Evolutionary conservation across 2,329 filamentous ascomycete species (phyloP).

Genomic region (Simplicillium sp.): DNA sequence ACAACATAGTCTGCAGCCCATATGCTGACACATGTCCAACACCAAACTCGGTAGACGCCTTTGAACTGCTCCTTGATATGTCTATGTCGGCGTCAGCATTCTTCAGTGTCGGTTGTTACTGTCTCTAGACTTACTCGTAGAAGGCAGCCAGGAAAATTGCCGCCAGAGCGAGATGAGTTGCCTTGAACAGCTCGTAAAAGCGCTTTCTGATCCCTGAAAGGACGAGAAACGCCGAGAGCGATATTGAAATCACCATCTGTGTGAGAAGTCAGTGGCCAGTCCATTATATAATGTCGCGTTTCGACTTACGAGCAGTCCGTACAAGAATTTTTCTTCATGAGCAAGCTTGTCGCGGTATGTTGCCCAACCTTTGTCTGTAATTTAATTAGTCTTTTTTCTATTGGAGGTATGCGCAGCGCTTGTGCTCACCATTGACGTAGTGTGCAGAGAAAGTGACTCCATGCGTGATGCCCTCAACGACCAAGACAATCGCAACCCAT

Average conservation of each 20-base stretch:
- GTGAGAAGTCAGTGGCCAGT: no score
- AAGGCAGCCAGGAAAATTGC: constrained; percentile 33
- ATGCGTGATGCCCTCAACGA: constrained; percentile 48
- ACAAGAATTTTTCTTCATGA: no score
- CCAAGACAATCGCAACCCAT: constrained; percentile 48
- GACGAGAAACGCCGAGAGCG: constrained; percentile 1
- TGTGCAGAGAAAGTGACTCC: constrained; percentile 11
- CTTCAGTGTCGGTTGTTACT: background rate
- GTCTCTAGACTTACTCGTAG: constrained; percentile 27
- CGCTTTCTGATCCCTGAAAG: constrained; percentile 6
- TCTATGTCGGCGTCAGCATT: background rate
- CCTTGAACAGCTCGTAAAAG: constrained; percentile 34
- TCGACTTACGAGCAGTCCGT: no score
- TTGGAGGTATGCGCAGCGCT: no score
- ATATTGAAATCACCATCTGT: constrained; percentile 3
- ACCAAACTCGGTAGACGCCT: constrained; percentile 11
- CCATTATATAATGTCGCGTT: background rate
- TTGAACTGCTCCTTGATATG: constrained; percentile 10
- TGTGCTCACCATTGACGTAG: constrained; percentile 6
- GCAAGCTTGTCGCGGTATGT: constrained; percentile 1
- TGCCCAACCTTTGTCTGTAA: constrained; percentile 6
- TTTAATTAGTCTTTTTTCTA: background rate
- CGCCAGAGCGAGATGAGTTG: constrained; percentile 34
- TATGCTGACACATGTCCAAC: constrained; percentile 29
- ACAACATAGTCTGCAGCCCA: constrained; percentile 35